These are phyloP conservation scores for Aspergillus sp. DNA, from an alignment of 2,329 filamentous ascomycete genomes.

Conservation along the genomic window DNA sequence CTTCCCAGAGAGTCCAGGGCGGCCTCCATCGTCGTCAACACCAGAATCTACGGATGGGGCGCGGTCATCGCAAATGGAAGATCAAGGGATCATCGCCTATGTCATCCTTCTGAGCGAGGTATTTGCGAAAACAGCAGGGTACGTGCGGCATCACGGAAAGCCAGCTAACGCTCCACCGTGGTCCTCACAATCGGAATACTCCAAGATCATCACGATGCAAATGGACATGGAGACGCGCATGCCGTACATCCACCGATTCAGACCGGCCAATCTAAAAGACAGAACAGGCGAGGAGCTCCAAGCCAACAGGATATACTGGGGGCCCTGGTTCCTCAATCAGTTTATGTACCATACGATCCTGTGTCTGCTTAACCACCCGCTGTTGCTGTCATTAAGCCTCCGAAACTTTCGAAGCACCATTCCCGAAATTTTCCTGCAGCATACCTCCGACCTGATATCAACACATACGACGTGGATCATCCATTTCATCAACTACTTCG, in stretches of 20 bases:
- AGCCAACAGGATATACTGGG: constrained; percentile 43
- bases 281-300: constrained; percentile 35
- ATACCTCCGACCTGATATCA: constrained; percentile 44
- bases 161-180: constrained; percentile 38
- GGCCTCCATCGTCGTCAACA: constrained; percentile 15
- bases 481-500: constrained; percentile 41
- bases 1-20: constrained; percentile 30
- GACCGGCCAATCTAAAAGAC: constrained; percentile 40
- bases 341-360: constrained; percentile 46
- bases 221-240: constrained; percentile 46
- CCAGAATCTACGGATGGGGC: constrained; percentile 13
- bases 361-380: constrained; percentile 46
- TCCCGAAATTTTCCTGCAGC: constrained; percentile 47
- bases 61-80: constrained; percentile 20
- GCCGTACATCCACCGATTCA: constrained; percentile 43
- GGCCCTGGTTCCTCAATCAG: constrained; percentile 44
- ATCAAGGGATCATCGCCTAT: constrained; percentile 39
- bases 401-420: constrained; percentile 45
- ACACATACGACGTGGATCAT: constrained; percentile 47
- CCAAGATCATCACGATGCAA: constrained; percentile 41
- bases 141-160: constrained; percentile 38
- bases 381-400: constrained; percentile 45
- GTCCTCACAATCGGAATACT: constrained; percentile 45
- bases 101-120: constrained; percentile 39
- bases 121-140: constrained; percentile 41